These are phyloP conservation scores for Phytophthora lateralis DNA, from an alignment of 352 stramenopile genomes.

Conservation along the genomic window DNA sequence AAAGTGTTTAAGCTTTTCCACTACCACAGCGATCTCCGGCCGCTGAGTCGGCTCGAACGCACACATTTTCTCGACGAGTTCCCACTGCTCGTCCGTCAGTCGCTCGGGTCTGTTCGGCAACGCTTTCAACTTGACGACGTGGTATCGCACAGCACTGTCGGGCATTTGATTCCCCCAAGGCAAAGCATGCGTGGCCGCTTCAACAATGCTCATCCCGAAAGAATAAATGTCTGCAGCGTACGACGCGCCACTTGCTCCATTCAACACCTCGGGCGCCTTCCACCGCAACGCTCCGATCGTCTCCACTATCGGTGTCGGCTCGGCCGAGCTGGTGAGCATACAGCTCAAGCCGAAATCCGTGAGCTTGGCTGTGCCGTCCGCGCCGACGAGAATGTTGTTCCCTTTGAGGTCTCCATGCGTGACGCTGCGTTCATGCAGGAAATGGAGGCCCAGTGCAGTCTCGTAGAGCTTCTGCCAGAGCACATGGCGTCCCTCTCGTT, in stretches of 20 bases:
- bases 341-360: slow-evolving; percentile 40
- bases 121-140: slow-evolving; percentile 19
- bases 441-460: slow-evolving; percentile 26
- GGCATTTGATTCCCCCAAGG: slow-evolving; percentile 24
- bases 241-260: slow-evolving; percentile 1
- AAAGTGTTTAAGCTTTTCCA: slow-evolving; percentile 24
- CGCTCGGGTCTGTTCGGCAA: slow-evolving; percentile 9
- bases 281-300: slow-evolving; percentile 23
- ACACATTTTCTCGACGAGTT: slow-evolving; percentile 25
- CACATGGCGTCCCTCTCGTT: slow-evolving; percentile 7
- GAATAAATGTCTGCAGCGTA: slow-evolving; percentile 35
- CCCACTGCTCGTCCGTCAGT: slow-evolving; percentile 31
- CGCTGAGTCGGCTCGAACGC: slow-evolving; percentile 19
- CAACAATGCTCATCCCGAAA: slow-evolving; percentile 39
- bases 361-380: slow-evolving; percentile 32
- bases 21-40: slow-evolving; percentile 14
- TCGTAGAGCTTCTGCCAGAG: slow-evolving; percentile 34
- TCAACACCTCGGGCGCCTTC: slow-evolving; percentile 32
- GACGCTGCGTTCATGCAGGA: slow-evolving; percentile 25
- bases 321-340: slow-evolving; percentile 6
- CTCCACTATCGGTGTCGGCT: slow-evolving; percentile 1
- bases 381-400: slow-evolving; percentile 40
- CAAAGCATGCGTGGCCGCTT: slow-evolving; percentile 24
- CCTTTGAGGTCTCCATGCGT: slow-evolving; percentile 34
- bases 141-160: slow-evolving; percentile 17